These are phyloP conservation scores for Yarrowia galli DNA, from an alignment of 1,139 yeast genomes.

Conservation along the genomic window DNA sequence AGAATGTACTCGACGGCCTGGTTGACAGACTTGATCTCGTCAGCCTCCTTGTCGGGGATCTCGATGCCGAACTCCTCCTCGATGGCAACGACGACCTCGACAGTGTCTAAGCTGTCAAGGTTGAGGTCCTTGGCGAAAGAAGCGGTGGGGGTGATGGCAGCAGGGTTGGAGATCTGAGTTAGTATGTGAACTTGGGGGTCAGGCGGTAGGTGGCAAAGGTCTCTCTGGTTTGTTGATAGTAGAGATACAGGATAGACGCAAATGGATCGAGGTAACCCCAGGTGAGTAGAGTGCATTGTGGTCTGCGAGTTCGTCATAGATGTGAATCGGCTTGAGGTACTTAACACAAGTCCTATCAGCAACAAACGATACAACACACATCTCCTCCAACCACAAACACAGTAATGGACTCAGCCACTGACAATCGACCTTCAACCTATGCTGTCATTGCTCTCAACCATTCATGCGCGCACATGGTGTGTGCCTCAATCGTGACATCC, in stretches of 20 bases:
- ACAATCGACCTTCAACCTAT: background rate
- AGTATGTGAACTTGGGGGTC: background rate
- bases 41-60: slow-evolving; percentile 85
- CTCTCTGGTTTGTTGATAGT: too few species aligned
- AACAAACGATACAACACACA: background rate
- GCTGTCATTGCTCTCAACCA: background rate
- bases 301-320: too few species aligned
- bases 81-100: slow-evolving; percentile 84
- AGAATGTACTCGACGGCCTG: slow-evolving; percentile 81
- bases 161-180: slow-evolving; percentile 43
- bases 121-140: slow-evolving; percentile 78
- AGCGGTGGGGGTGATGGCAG: slow-evolving; percentile 63
- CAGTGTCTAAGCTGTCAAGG: slow-evolving; percentile 82
- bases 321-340: too few species aligned
- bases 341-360: background rate
- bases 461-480: background rate
- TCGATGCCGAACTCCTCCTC: slow-evolving; percentile 71
- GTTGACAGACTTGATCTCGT: slow-evolving; percentile 79
- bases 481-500: background rate
- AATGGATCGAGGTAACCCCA: background rate
- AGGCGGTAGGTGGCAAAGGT: too few species aligned
- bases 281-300: background rate
- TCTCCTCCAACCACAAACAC: background rate
- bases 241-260: background rate
- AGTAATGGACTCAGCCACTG: background rate